These are phyloP conservation scores for Saccharum spontaneum DNA, from an alignment of 176 grass and related monocot species.

Conservation along the genomic window DNA sequence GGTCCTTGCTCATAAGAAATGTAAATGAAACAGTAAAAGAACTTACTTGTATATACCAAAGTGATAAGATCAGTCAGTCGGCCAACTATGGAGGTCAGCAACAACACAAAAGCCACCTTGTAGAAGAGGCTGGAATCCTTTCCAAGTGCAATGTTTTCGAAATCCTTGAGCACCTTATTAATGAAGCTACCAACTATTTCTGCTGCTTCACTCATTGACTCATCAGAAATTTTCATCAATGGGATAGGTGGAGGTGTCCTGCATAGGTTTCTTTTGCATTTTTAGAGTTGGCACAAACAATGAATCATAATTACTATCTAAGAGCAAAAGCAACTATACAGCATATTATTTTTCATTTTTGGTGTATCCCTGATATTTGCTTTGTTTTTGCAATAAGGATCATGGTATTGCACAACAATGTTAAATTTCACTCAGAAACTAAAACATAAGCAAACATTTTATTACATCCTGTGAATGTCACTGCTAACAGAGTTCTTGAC, in stretches of 20 bases:
- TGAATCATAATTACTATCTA: background rate
- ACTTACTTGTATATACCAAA: conserved; percentile 55
- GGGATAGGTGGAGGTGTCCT: conserved; percentile 52
- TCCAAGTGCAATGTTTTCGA: conserved; percentile 49
- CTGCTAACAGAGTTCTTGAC: background rate
- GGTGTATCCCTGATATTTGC: background rate
- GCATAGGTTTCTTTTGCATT: conserved; percentile 9
- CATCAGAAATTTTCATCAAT: conserved; percentile 50
- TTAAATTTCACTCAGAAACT: background rate
- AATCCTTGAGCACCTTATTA: conserved; percentile 46
- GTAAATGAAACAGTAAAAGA: background rate
- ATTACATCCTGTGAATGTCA: background rate
- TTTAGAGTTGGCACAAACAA: conserved; percentile 17
- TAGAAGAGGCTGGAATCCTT: conserved; percentile 66
- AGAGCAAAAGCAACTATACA: background rate
- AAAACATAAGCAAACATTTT: background rate
- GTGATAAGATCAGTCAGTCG: conserved; percentile 46
- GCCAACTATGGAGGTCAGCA: conserved; percentile 48
- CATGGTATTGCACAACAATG: background rate
- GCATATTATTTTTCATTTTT: background rate
- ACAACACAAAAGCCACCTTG: conserved; percentile 39
- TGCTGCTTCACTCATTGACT: conserved; percentile 30
- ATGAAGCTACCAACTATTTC: conserved; percentile 11
- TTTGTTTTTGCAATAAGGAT: background rate
- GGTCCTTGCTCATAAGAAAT: background rate